Percentiles rank a stretch among this genome's conserved stretches.
phyloP scores from a whole-genome alignment of 2,329 filamentous ascomycete species.

The Achaetomium macrosporum region DNA sequence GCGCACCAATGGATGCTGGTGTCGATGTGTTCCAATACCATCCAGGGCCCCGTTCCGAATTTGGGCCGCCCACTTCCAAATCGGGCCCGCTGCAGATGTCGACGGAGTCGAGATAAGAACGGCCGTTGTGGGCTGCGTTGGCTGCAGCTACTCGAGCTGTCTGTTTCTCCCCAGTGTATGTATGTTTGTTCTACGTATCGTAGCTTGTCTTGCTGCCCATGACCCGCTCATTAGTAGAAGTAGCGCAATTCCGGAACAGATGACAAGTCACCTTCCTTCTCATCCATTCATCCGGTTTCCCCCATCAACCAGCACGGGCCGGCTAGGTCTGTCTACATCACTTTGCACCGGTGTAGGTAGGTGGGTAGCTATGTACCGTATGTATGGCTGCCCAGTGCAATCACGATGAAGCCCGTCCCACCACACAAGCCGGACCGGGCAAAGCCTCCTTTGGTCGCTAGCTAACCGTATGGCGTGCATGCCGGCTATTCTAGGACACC shows the following conservation, averaged over 20 bases:
- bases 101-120: background rate
- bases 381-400: conserved; percentile 6
- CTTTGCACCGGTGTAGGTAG: too few species aligned
- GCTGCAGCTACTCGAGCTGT: conserved; percentile 2
- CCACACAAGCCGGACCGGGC: conserved; percentile 1
- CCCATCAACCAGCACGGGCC: too few species aligned
- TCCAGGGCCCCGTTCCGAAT: background rate
- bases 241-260: background rate
- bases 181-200: too few species aligned
- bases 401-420: background rate
- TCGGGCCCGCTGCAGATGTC: conserved; percentile 18
- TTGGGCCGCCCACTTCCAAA: conserved; percentile 15
- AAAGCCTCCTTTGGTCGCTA: background rate
- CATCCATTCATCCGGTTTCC: background rate
- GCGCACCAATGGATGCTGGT: too few species aligned
- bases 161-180: background rate
- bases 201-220: background rate
- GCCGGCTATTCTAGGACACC: background rate
- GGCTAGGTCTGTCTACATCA: too few species aligned
- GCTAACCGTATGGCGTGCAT: background rate
- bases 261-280: background rate
- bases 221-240: too few species aligned
- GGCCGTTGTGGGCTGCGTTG: background rate
- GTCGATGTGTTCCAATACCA: background rate
- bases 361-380: too few species aligned